Conservation (phyloP, 345 rosid species). For the Camelina laxa region DNA sequence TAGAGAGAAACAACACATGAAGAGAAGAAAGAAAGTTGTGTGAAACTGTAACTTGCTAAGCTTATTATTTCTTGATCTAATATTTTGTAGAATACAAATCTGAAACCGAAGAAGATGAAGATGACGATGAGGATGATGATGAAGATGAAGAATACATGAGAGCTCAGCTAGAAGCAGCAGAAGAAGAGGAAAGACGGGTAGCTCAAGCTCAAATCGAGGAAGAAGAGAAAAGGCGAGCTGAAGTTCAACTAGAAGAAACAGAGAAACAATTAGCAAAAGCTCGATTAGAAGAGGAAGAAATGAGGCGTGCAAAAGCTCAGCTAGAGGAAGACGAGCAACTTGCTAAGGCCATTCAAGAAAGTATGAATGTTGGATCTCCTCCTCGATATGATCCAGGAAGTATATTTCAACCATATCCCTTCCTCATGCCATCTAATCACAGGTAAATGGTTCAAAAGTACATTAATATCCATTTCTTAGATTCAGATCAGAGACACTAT, state of each 20-base stretch:
- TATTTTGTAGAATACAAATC: constrained; percentile 53
- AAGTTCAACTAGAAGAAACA: constrained; percentile 50
- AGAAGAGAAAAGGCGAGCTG: constrained; percentile 51
- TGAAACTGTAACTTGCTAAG: constrained; percentile 26
- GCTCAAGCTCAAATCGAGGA: constrained; percentile 48
- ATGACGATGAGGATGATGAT: constrained; percentile 33
- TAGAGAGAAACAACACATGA: not conserved
- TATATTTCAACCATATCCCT: constrained; percentile 59
- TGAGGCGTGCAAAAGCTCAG: constrained; percentile 50
- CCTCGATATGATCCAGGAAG: constrained; percentile 56
- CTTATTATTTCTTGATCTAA: not conserved
- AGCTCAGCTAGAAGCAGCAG: constrained; percentile 48
- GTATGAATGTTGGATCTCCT: constrained; percentile 63
- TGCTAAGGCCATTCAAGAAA: constrained; percentile 91
- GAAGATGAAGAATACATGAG: constrained; percentile 42
- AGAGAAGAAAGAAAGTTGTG: not conserved
- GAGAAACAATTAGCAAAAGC: constrained; percentile 48
- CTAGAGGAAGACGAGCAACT: constrained; percentile 91
- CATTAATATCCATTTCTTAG: not conserved
- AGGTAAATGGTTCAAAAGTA: constrained; percentile 53
- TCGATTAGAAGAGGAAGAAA: constrained; percentile 58
- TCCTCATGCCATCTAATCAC: constrained; percentile 57
- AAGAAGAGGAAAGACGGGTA: constrained; percentile 39
- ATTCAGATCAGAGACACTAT: not conserved
- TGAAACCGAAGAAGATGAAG: constrained; percentile 50